Percentiles rank a stretch among this genome's conserved stretches.
phyloP scores from a whole-genome alignment of 208 protist species.

The Leishmania arabica region DNA sequence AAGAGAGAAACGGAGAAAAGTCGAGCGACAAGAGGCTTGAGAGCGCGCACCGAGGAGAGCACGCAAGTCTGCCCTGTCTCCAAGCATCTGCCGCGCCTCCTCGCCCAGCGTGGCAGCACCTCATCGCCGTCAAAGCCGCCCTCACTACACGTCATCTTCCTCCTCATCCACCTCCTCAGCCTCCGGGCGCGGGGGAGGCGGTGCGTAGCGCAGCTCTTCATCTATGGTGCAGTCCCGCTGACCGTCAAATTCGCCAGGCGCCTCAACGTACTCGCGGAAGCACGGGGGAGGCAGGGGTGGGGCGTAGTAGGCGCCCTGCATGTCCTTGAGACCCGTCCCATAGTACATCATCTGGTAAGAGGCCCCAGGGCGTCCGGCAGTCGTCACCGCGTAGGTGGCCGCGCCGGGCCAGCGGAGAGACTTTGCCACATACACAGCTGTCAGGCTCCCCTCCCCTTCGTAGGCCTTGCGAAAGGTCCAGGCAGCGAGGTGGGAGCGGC shows the following conservation, averaged over 20 bases:
- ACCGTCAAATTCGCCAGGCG: slow-evolving; percentile 51
- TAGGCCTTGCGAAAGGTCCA: slow-evolving; percentile 91
- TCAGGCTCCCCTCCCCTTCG: slow-evolving; percentile 72
- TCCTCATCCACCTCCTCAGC: slow-evolving; percentile 68
- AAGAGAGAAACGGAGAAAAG: slow-evolving; percentile 4
- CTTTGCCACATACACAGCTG: slow-evolving; percentile 73
- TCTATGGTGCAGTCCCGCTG: slow-evolving; percentile 86
- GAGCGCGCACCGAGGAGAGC: neutral
- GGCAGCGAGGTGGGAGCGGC: slow-evolving; percentile 64
- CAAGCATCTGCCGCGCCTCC: neutral
- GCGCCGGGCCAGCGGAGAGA: slow-evolving; percentile 89
- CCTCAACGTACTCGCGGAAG: slow-evolving; percentile 76
- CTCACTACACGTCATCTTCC: slow-evolving; percentile 45
- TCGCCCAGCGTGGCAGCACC: neutral
- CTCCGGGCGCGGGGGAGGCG: slow-evolving; percentile 57
- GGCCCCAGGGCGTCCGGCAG: slow-evolving; percentile 66
- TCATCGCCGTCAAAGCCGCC: neutral
- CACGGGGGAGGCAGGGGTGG: slow-evolving; percentile 74
- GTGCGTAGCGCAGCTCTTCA: slow-evolving; percentile 88
- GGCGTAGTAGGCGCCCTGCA: slow-evolving; percentile 59
- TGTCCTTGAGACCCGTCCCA: slow-evolving; percentile 86
- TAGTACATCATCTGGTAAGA: slow-evolving; percentile 81
- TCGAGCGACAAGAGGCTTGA: slow-evolving; percentile 6
- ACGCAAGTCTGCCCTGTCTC: too few relatives aligned
- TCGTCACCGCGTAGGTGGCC: slow-evolving; percentile 75